Conservation (phyloP, 164 flowering plant species). For the Liquidambar formosana region DNA sequence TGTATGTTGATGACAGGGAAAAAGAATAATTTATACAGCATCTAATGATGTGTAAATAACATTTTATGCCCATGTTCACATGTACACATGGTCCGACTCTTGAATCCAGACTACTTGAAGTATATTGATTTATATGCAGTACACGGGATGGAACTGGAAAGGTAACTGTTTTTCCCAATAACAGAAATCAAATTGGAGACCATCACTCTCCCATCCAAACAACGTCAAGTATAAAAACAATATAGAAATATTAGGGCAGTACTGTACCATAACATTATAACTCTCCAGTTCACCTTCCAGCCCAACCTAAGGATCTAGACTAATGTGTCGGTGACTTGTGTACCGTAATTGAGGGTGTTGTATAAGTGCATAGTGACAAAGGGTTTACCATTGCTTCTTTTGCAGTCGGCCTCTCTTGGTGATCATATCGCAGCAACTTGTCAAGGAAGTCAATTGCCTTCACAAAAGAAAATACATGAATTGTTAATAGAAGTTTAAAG, state of each 20-base stretch:
- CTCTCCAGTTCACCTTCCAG: conserved; percentile 2
- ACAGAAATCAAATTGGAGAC: not conserved
- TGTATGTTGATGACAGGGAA: not conserved
- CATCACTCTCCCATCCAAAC: not conserved
- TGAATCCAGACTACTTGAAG: not conserved
- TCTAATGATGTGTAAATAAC: not conserved
- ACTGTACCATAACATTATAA: not conserved
- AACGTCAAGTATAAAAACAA: too few species aligned
- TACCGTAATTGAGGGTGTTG: not conserved
- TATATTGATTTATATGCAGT: not conserved
- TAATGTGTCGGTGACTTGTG: not conserved
- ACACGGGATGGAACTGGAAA: too few species aligned
- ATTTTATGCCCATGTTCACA: not conserved
- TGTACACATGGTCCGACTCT: not conserved
- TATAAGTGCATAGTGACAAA: not conserved
- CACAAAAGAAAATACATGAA: not conserved
- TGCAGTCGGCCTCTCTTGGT: conserved; percentile 97
- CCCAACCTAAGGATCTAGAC: not conserved
- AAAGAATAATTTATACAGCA: not conserved
- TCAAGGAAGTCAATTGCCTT: conserved; percentile 95
- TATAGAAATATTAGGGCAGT: not conserved
- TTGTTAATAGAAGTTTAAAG: not conserved
- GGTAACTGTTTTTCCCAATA: not conserved
- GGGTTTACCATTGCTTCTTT: conserved; percentile 93
- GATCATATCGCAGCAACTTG: conserved; percentile 95